Base-by-base conservation (phyloP, 345 rosid species). In the Limnanthes douglasii region DNA sequence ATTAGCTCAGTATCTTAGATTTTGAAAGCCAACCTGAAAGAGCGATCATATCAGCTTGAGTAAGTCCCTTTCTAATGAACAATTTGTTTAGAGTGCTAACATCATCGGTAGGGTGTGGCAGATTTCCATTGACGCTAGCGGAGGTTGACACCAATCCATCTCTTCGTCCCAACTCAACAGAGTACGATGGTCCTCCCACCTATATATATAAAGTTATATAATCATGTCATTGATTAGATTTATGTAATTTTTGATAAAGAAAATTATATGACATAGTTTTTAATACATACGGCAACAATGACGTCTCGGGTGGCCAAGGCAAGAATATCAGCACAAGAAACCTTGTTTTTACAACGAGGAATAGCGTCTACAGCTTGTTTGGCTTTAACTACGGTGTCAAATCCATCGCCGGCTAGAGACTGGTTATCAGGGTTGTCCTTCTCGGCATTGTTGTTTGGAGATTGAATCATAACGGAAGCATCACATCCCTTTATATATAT, bases 321-420 rank as follows among this genome's bases (percentile, higher is more conserved):
- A 18, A 58, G 27, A 21, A 63, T 63, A 39, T 63, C 64, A 0
- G 69, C 57, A 10, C 69, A 62, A 35, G 63, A 62, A n/a, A 62
- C 60, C 25, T 56, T 49, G 31, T 56, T 49, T 36, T 46, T 50
- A 31, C 46, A 34, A 28, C 0, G 12, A 39, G 57, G n/a, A 31
- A 53, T 19, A n/a, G 48, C 48, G 34, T 57, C 69, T 4, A 57
- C 35, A 3, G 50, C 57, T 25, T 27, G n/a, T 38, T 62, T 62
- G 1, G 64, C 64, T 39, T 57, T 57, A 15, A 36, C 39, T 0
- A 57, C 60, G 4, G 69, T 57, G 46, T 57, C 69, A 11, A 57
- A 63, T 26, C 64, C 69, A 26, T 57, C 69, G 30, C 64, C 57
- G 15, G 64, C 64, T 15, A 57, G 27, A 0, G 64, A 53, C 11